Evolutionary conservation across 176 grass and related monocot species (phyloP).

Genomic region (sorghum (Sorghum bicolor)): Sorghum_bicolor_NCBIv3 NC_012871.2:63654501-63655000

Average conservation of each 20-base stretch:
- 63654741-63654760: not conserved
- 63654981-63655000: too few relatives aligned
- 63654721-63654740: not conserved
- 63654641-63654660: constrained; percentile 52
- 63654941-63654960: not conserved
- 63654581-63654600: constrained; percentile 71
- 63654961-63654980: not conserved
- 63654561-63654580: constrained; percentile 57
- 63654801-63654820: not conserved
- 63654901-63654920: not conserved
- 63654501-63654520: constrained; percentile 50
- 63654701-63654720: not conserved
- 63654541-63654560: constrained; percentile 52
- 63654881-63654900: not conserved
- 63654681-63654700: not conserved
- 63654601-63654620: constrained; percentile 68
- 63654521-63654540: constrained; percentile 70
- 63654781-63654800: not conserved
- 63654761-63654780: not conserved
- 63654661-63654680: not conserved
- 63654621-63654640: constrained; percentile 74
- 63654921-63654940: not conserved
- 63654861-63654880: not conserved
- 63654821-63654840: not conserved
- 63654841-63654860: not conserved